phyloP scores from a whole-genome alignment of 176 grass and related monocot genomes.

The Juncus effusus region DNA sequence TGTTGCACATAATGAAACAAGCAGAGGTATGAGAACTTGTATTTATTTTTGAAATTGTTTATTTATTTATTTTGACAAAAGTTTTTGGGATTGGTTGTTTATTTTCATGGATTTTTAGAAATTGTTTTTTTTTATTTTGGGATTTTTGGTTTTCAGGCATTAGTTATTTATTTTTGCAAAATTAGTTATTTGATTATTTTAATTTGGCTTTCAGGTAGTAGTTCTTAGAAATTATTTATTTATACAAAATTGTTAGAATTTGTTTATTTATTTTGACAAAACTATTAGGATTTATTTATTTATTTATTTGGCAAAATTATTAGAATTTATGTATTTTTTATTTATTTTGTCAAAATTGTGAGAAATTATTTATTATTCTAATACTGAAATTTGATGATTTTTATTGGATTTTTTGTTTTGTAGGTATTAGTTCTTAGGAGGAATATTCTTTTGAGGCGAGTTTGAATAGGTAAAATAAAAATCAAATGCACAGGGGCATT shows the following conservation, averaged over 20 bases:
- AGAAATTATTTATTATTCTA: background rate
- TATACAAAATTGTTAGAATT: background rate
- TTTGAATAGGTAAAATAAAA: conserved; percentile 21
- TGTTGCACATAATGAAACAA: conserved; percentile 67
- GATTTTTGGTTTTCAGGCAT: no score
- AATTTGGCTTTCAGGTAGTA: no score
- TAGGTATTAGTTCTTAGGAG: conserved; percentile 34
- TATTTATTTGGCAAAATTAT: background rate
- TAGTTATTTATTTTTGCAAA: no score
- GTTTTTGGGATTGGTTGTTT: no score
- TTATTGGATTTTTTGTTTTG: background rate
- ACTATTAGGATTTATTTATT: background rate
- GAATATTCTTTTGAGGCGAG: conserved; percentile 6
- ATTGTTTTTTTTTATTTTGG: background rate
- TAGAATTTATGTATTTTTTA: background rate
- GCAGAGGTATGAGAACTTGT: conserved; percentile 33
- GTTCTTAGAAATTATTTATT: no score
- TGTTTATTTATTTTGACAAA: background rate
- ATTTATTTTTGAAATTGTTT: no score
- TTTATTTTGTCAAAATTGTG: background rate
- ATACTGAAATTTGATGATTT: background rate
- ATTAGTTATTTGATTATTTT: no score
- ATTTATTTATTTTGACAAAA: no score
- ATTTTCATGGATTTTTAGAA: no score
- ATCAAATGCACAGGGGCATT: conserved; percentile 30